phyloP scores from a whole-genome alignment of 2,329 filamentous ascomycete genomes.

The Bisporella sp. region DNA sequence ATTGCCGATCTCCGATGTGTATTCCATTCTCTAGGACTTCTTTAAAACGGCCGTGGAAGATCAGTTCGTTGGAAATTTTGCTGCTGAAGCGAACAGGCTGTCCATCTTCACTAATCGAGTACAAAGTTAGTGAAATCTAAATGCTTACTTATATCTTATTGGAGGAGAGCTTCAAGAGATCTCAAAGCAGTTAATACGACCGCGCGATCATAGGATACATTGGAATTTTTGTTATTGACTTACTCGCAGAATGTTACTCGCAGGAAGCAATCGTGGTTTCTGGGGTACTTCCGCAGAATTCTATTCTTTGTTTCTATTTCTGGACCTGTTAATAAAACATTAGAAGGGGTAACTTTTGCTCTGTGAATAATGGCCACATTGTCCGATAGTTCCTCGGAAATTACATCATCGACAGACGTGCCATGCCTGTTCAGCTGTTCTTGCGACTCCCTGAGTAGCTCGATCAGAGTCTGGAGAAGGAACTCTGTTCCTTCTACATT shows the following conservation, averaged over 20 bases:
- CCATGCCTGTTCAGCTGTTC: slow-evolving; percentile 18
- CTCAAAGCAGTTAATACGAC: too few relatives aligned
- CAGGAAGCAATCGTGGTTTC: slow-evolving; percentile 56
- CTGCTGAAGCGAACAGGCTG: slow-evolving; percentile 53
- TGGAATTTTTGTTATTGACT: too few relatives aligned
- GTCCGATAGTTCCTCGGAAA: slow-evolving; percentile 19
- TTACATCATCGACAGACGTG: slow-evolving; percentile 16
- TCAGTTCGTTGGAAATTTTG: slow-evolving; percentile 38
- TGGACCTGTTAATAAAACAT: slow-evolving; percentile 50
- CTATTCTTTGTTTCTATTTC: slow-evolving; percentile 63
- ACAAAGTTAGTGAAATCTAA: too few relatives aligned
- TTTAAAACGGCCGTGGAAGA: slow-evolving; percentile 55
- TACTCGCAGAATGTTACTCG: slow-evolving; percentile 64
- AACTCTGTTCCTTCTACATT: slow-evolving; percentile 38
- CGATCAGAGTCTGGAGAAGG: slow-evolving; percentile 34
- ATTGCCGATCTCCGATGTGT: slow-evolving; percentile 53
- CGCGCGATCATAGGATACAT: too few relatives aligned
- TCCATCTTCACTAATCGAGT: slow-evolving; percentile 48
- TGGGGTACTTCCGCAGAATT: slow-evolving; percentile 58
- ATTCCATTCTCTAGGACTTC: slow-evolving; percentile 52
- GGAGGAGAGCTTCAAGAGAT: too few relatives aligned
- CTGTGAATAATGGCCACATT: slow-evolving; percentile 21
- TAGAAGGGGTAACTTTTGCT: slow-evolving; percentile 48
- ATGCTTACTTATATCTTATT: too few relatives aligned
- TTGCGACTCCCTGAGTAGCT: slow-evolving; percentile 35